These are phyloP conservation scores for Nematodospora anomalae DNA, from an alignment of 1,139 yeast genomes.

Conservation along the genomic window DNA sequence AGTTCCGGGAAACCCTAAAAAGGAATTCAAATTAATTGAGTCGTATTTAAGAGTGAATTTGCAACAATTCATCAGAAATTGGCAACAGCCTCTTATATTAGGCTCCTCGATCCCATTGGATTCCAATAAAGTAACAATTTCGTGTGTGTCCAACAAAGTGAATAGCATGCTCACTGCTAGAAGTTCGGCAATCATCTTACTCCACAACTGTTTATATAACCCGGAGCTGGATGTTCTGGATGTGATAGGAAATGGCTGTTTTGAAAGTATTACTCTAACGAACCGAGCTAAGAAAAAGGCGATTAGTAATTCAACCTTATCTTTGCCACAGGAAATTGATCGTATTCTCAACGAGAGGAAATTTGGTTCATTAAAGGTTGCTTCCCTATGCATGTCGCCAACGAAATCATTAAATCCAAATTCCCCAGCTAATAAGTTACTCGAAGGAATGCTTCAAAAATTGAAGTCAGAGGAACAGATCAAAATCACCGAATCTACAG, in stretches of 20 bases:
- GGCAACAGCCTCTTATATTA: conserved; percentile 1
- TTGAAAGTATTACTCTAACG: neutral
- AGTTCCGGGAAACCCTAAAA: neutral
- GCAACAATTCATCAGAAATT: conserved; percentile 1
- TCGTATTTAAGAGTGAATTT: neutral
- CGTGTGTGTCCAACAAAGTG: neutral
- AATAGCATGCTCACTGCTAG: neutral
- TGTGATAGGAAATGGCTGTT: neutral
- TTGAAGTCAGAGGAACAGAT: neutral
- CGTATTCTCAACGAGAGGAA: neutral
- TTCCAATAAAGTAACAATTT: neutral
- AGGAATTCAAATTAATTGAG: neutral
- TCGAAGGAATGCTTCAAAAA: conserved; percentile 4
- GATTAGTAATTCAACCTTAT: neutral
- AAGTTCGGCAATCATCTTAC: neutral
- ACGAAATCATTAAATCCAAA: conserved; percentile 4
- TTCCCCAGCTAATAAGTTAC: conserved; percentile 2
- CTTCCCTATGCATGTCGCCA: conserved; percentile 1
- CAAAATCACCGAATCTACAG: neutral
- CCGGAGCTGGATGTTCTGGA: neutral
- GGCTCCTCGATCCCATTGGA: conserved; percentile 1
- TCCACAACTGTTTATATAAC: neutral
- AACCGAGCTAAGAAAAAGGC: neutral
- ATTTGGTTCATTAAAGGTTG: neutral
- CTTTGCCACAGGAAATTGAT: neutral